Evolutionary conservation across 1,139 yeast species (phyloP), one percentile per base, ranked within the genome.

Genomic region (Yamadazyma atlantica): DNA sequence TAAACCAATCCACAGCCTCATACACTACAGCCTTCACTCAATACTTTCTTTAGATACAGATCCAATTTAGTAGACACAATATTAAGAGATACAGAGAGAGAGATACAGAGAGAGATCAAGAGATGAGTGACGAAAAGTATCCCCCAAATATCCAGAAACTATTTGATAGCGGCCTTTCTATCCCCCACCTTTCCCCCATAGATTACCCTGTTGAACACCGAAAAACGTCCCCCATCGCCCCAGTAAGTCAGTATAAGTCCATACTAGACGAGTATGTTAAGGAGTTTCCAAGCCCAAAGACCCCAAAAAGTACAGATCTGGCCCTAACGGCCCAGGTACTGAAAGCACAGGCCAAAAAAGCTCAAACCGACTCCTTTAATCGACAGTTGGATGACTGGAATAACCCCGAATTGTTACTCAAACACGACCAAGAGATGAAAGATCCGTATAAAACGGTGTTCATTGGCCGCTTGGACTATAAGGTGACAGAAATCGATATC

Each of bases 401-500:
- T 41, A 62, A 64, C 37, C 59, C 65, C 73, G 88, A 69, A 69
- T 46, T 90, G 78, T 21, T 65, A 50, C 34, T 60, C 54, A 26
- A 58, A 32, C 50, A 57, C 36, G 95, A 87, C 51, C 73, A 78
- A 5, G 78, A 82, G 36, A 68, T 73, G 45, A 66, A 65, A 39
- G 95, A 89, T 51, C 95, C 97, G 0, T 81, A 73, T 54, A 69
- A 71, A 42, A 90, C 97, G 0, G 73, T 92, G 2, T 89, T 92
- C 53, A 73, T 92, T 2, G 82, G 85, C 0, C 65, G 97, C 38
- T 60, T 90, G 38, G 78, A 79, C 35, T 89, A 85, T 54, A 62
- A 64, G 4, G 63, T 78, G n/a, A 76, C 79, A 0, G 96, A 89
- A 51, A 59, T 80, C 14, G 94, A 87, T 34, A 56, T 92, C 14